Conservation (phyloP, 352 stramenopile genomes). For the Plasmopara muralis region DNA sequence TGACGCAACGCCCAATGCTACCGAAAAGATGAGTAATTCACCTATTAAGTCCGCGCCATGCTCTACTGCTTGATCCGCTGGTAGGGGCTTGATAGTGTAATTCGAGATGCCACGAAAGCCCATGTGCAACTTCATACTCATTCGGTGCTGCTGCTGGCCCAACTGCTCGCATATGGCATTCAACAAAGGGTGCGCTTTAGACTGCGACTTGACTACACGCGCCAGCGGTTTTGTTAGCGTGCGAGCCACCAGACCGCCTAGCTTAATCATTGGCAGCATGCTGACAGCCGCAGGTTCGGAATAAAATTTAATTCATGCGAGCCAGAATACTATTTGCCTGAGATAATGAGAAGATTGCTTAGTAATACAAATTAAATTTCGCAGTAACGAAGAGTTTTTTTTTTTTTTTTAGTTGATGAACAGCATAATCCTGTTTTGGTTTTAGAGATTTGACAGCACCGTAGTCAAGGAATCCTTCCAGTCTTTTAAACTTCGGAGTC, state of each 20-base stretch:
- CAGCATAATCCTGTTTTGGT: too few species aligned
- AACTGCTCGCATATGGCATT: slow-evolving; percentile 53
- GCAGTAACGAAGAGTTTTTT: too few species aligned
- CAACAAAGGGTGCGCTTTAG: slow-evolving; percentile 65
- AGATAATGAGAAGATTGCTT: too few species aligned
- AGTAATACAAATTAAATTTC: too few species aligned
- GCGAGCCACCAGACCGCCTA: slow-evolving; percentile 72
- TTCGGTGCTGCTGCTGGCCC: slow-evolving; percentile 59
- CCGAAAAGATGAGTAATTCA: slow-evolving; percentile 74
- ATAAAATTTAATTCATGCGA: too few species aligned
- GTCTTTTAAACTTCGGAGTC: slow-evolving; percentile 77
- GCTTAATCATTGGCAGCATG: slow-evolving; percentile 79
- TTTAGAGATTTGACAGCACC: background rate
- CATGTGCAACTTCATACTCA: slow-evolving; percentile 72
- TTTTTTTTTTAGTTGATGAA: too few species aligned
- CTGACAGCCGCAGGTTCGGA: background rate
- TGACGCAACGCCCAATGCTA: slow-evolving; percentile 56
- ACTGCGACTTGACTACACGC: slow-evolving; percentile 86
- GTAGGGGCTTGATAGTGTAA: slow-evolving; percentile 73
- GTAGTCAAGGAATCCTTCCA: background rate
- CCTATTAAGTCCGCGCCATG: slow-evolving; percentile 71
- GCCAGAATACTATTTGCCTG: too few species aligned
- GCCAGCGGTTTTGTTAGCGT: slow-evolving; percentile 82
- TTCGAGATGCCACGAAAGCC: slow-evolving; percentile 68
- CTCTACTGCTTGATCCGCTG: slow-evolving; percentile 65